These are phyloP conservation scores for Volvox carteri DNA, from an alignment of 163 green algal species.

Conservation along the genomic window DNA sequence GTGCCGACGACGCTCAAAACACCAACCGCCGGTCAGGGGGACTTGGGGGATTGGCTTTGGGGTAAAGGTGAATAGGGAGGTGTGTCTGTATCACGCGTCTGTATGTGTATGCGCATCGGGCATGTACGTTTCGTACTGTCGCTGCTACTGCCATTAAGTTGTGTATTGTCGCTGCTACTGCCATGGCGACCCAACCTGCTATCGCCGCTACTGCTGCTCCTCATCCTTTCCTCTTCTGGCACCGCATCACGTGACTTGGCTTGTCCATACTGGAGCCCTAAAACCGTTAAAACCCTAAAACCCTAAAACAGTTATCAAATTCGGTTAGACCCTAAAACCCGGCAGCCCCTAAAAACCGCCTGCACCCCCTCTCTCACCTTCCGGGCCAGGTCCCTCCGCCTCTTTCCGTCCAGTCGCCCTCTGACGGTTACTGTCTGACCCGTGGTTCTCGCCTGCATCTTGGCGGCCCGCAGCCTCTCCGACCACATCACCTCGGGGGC, in stretches of 20 bases:
- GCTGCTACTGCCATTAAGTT: not conserved
- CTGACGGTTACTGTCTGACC: slow-evolving; percentile 49
- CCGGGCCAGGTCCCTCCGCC: slow-evolving; percentile 19
- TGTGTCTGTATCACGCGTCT: not conserved
- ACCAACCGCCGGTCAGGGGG: no score
- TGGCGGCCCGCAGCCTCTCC: slow-evolving; percentile 23
- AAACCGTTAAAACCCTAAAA: no score
- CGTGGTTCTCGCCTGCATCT: slow-evolving; percentile 21
- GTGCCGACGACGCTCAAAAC: no score
- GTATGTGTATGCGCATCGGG: not conserved
- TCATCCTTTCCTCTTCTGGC: no score
- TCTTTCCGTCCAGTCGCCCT: slow-evolving; percentile 24
- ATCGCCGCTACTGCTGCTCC: not conserved
- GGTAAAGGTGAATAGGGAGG: no score
- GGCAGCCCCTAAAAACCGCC: no score
- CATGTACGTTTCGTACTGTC: not conserved
- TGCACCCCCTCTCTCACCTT: slow-evolving; percentile 12
- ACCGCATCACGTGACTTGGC: no score
- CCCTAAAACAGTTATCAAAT: no score
- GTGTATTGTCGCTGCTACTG: not conserved
- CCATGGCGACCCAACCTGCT: no score
- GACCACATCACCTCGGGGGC: slow-evolving; percentile 48
- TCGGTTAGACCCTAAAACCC: no score
- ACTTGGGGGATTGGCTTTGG: no score
- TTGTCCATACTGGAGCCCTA: no score